A percentile compares a stretch with the other conserved stretches of the same genome.
Evolutionary conservation across 306 rosid species (phyloP).

Genomic region (Prinsepia uniflora): DNA sequence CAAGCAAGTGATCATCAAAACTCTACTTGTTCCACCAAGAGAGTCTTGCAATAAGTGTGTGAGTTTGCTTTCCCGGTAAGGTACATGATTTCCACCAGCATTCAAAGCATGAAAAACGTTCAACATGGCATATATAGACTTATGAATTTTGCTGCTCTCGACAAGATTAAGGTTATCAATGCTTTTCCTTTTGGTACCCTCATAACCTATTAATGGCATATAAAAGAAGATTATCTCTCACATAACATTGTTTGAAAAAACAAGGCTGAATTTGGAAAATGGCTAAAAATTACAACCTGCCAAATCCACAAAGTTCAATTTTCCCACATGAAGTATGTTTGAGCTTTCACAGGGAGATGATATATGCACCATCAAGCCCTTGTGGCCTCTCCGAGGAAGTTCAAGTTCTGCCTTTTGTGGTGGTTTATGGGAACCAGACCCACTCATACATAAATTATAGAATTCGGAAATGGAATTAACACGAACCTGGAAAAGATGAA

Average conservation of each 20-base stretch:
- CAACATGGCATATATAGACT: conserved; percentile 63
- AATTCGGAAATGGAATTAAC: conserved; percentile 64
- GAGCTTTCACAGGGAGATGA: conserved; percentile 28
- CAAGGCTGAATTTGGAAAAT: neutral
- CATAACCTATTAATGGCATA: conserved; percentile 54
- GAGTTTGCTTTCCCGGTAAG: conserved; percentile 85
- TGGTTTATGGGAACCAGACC: conserved; percentile 45
- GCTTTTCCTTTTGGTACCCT: conserved; percentile 66
- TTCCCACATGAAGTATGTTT: conserved; percentile 37
- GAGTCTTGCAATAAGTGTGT: conserved; percentile 83
- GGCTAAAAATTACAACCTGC: conserved; percentile 53
- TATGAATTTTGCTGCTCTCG: conserved; percentile 60
- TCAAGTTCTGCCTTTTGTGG: conserved; percentile 44
- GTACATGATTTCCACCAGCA: conserved; percentile 55
- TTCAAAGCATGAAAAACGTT: conserved; percentile 66
- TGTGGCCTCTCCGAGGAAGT: conserved; percentile 49
- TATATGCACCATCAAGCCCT: conserved; percentile 65
- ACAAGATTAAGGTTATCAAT: conserved; percentile 34
- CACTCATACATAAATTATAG: conserved; percentile 39
- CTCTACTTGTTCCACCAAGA: conserved; percentile 52
- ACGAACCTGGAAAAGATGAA: conserved; percentile 42
- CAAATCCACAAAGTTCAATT: conserved; percentile 79
- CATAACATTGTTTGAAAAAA: neutral
- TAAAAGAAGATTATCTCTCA: conserved; percentile 8
- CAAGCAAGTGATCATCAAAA: conserved; percentile 74